Conservation (phyloP, 768 basidiomycete genomes). For the Podaxis mareebaensis region DNA sequence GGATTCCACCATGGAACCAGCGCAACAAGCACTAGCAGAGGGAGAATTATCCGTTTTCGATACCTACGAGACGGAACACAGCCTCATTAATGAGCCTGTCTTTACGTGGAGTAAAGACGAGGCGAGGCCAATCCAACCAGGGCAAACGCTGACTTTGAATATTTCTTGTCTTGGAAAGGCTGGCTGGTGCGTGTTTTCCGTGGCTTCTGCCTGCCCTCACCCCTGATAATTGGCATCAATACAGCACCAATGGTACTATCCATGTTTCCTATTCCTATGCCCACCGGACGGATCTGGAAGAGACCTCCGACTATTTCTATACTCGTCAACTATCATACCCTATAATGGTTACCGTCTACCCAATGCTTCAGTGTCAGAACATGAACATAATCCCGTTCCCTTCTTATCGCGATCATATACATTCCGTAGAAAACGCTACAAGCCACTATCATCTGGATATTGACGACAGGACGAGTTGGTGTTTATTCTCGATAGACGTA, state of each 20-base stretch:
- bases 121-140: slow-evolving; percentile 57
- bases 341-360: slow-evolving; percentile 91
- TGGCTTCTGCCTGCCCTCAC: background rate
- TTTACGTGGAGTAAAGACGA: slow-evolving; percentile 74
- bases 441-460: slow-evolving; percentile 34
- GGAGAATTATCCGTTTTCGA: slow-evolving; percentile 82
- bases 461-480: slow-evolving; percentile 67
- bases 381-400: slow-evolving; percentile 81
- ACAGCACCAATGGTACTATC: slow-evolving; percentile 75
- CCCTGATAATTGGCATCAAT: slow-evolving; percentile 19
- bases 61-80: slow-evolving; percentile 88
- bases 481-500: slow-evolving; percentile 88
- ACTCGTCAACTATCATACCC: slow-evolving; percentile 88
- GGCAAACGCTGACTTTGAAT: slow-evolving; percentile 66
- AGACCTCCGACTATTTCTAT: slow-evolving; percentile 61
- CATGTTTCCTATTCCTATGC: slow-evolving; percentile 83
- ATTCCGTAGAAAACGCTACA: slow-evolving; percentile 24
- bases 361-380: slow-evolving; percentile 84
- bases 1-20: slow-evolving; percentile 81
- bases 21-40: slow-evolving; percentile 76
- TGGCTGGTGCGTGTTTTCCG: slow-evolving; percentile 70
- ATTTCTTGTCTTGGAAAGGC: slow-evolving; percentile 86
- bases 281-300: slow-evolving; percentile 41
- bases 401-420: slow-evolving; percentile 29
- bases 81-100: slow-evolving; percentile 72